phyloP scores from a whole-genome alignment of 148 eudicot genomes.

The Diospyros lotus region DNA sequence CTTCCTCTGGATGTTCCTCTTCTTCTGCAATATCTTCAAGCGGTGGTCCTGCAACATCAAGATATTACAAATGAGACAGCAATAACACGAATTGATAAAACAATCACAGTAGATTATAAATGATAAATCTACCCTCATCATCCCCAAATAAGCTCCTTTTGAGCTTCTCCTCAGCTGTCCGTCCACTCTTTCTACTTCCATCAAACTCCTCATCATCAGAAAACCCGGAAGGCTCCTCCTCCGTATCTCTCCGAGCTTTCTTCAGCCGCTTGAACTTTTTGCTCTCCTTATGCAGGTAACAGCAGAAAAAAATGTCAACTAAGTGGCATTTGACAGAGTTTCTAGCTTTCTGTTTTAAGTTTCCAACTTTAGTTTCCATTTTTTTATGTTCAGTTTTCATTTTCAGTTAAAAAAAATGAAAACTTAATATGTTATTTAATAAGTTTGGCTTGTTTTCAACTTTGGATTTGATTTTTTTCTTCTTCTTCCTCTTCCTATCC shows the following conservation, averaged over 20 bases:
- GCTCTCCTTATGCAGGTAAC: slow-evolving; percentile 42
- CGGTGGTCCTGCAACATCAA: slow-evolving; percentile 39
- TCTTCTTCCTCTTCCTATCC: too few relatives aligned
- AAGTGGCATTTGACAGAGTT: not conserved
- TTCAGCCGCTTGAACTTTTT: slow-evolving; percentile 85
- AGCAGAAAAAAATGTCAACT: not conserved
- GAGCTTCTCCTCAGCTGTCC: slow-evolving; percentile 65
- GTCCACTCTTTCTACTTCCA: slow-evolving; percentile 51
- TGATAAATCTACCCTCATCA: slow-evolving; percentile 50
- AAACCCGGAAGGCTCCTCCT: slow-evolving; percentile 55
- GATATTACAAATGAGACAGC: slow-evolving; percentile 7
- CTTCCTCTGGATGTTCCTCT: slow-evolving; percentile 63
- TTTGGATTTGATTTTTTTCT: too few relatives aligned
- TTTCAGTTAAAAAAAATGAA: too few relatives aligned
- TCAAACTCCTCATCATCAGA: slow-evolving; percentile 67
- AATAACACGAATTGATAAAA: not conserved
- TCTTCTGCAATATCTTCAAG: slow-evolving; percentile 86
- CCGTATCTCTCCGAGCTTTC: slow-evolving; percentile 65
- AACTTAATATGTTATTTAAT: too few relatives aligned
- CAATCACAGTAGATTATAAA: not conserved
- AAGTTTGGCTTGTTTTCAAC: too few relatives aligned
- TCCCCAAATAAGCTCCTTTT: slow-evolving; percentile 67
- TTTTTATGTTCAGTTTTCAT: too few relatives aligned
- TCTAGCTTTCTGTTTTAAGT: too few relatives aligned
- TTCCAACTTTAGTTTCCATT: too few relatives aligned